Base-by-base conservation (phyloP, 352 stramenopile species). In the Globisporangium abappressorium region DNA sequence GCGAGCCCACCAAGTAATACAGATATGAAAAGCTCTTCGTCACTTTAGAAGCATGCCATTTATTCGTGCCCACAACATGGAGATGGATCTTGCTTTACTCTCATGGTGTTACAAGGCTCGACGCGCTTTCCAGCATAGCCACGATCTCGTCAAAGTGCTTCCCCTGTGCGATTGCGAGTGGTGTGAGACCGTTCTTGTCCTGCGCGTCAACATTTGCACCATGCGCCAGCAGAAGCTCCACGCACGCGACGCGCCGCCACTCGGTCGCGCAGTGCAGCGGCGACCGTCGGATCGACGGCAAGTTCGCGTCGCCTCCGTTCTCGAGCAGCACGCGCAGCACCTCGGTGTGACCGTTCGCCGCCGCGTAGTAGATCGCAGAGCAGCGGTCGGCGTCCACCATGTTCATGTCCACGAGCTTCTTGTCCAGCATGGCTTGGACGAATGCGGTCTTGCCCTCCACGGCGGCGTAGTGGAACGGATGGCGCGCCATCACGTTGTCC, bases 391-490 rank as follows among this genome's bases (percentile, higher is more conserved):
- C 70, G 54, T 93, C 84, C 28, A 78, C 72, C 51, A 94, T 62
- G 65, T 92, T 85, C 20, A 90, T 79, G 47, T 92, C 75, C 53
- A 91, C 84, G 41, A 94, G 84, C 18, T 79, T 41, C 18, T 72
- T 75, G 9, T 71, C 65, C 43, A 94, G 70, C 68, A 94, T 71
- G 43, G 80, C 74, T 47, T 73, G 62, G 24, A 91, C 69, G 53
- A 94, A 92, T 49, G 67, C 69, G 1, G 75, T 49, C 34, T 89
- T 81, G 56, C 86, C 86, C 57, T 94, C 86, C 8, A 94, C 82
- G 0, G 85, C 83, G 0, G 86, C 86, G 65, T 92, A 94, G 64
- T 94, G 86, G 74, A 94, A 92, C 46, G 86, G 82, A 61, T 92
- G 84, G 28, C 86, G 75, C n/a, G 84, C 84, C 78, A 91, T 90